A percentile compares a stretch with the other conserved stretches of the same genome.
phyloP scores from a whole-genome alignment of 2,329 filamentous ascomycete species.

The Fusarium liriodendri region DNA sequence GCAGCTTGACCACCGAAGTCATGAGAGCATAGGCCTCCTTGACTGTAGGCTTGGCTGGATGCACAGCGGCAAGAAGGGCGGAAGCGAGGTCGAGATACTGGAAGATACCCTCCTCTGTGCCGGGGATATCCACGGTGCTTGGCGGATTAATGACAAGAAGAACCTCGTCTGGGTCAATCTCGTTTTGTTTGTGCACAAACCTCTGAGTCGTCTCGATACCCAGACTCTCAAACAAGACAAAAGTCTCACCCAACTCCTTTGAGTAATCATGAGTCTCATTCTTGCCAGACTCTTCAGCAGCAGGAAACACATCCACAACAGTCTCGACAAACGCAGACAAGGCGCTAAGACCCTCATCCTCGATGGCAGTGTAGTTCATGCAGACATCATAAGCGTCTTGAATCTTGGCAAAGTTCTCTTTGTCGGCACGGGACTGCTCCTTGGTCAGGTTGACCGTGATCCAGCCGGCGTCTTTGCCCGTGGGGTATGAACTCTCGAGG shows the following conservation, averaged over 20 bases:
- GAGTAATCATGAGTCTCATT: not conserved
- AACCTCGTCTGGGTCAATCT: conserved; percentile 5
- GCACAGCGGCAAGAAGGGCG: not conserved
- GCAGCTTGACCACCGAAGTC: not conserved
- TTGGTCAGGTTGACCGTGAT: conserved; percentile 26
- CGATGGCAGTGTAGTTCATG: conserved; percentile 69
- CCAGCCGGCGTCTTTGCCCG: conserved; percentile 55
- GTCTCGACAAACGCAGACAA: conserved; percentile 65
- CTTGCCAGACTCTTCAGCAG: not conserved
- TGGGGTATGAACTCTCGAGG: conserved; percentile 64
- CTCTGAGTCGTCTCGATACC: conserved; percentile 21
- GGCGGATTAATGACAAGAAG: not conserved
- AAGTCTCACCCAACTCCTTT: conserved; percentile 6
- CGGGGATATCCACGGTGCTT: not conserved
- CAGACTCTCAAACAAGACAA: conserved; percentile 23
- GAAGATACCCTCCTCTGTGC: not conserved
- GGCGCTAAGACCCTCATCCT: conserved; percentile 65
- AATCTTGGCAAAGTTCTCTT: conserved; percentile 74
- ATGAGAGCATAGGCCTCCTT: not conserved
- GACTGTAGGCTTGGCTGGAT: conserved; percentile 11
- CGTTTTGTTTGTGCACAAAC: not conserved
- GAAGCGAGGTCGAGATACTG: conserved; percentile 12
- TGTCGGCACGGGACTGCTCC: conserved; percentile 58
- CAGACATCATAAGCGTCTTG: conserved; percentile 74
- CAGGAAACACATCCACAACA: conserved; percentile 19